A percentile compares a stretch with the other conserved stretches of the same genome.
These are phyloP conservation scores for Cardiospermum halicacabum DNA, from an alignment of 345 rosid genomes.

Conservation along the genomic window DNA sequence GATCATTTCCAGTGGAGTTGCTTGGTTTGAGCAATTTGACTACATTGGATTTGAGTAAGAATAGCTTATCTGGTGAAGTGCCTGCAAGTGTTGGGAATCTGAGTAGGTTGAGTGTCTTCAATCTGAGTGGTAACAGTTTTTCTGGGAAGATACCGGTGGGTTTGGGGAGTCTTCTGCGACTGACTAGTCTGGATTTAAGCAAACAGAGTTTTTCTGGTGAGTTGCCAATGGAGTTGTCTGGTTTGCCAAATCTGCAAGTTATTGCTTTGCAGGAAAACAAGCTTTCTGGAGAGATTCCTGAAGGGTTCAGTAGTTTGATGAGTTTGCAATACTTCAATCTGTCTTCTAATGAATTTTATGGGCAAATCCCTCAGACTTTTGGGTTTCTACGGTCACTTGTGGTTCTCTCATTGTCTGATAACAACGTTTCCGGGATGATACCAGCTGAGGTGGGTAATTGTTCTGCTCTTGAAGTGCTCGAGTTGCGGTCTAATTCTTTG, in stretches of 20 bases:
- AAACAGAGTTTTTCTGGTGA: slow-evolving; percentile 61
- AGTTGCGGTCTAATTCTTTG: slow-evolving; percentile 56
- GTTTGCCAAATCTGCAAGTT: slow-evolving; percentile 81
- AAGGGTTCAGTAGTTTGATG: slow-evolving; percentile 85
- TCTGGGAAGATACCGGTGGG: slow-evolving; percentile 49
- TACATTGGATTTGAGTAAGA: slow-evolving; percentile 62
- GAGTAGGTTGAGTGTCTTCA: slow-evolving; percentile 38
- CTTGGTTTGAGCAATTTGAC: slow-evolving; percentile 53
- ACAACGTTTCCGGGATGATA: slow-evolving; percentile 57
- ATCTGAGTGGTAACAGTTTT: slow-evolving; percentile 54
- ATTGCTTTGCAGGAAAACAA: slow-evolving; percentile 80
- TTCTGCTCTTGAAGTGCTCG: slow-evolving; percentile 73
- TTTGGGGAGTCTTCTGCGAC: slow-evolving; percentile 49
- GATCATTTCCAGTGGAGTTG: slow-evolving; percentile 60
- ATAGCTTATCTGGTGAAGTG: slow-evolving; percentile 50
- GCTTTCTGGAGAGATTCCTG: slow-evolving; percentile 67
- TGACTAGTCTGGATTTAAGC: slow-evolving; percentile 53
- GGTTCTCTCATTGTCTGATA: slow-evolving; percentile 67
- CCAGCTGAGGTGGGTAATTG: slow-evolving; percentile 85
- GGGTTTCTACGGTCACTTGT: slow-evolving; percentile 65
- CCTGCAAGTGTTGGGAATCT: slow-evolving; percentile 53
- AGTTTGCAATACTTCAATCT: slow-evolving; percentile 66
- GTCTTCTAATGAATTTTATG: slow-evolving; percentile 58
- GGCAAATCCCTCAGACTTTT: slow-evolving; percentile 62
- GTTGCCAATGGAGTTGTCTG: slow-evolving; percentile 68